phyloP scores from a whole-genome alignment of 1,284 basidiomycete species.

The Ganoderma lucidum region DNA sequence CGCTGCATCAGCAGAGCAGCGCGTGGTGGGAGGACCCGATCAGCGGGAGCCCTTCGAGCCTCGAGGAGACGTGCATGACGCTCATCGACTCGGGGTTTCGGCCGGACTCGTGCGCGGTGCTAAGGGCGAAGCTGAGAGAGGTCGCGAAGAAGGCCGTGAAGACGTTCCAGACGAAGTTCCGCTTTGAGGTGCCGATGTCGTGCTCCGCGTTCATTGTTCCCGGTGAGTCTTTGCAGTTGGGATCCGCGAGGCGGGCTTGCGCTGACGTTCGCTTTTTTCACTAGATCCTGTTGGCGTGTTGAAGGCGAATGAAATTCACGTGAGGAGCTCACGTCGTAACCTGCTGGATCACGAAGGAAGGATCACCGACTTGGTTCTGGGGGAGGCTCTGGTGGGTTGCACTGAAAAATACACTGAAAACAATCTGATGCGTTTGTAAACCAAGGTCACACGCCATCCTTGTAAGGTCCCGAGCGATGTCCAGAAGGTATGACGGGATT shows the following conservation, averaged over 20 bases:
- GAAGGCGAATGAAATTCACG: conserved; percentile 47
- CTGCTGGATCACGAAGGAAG: conserved; percentile 40
- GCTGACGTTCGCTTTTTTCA: neutral
- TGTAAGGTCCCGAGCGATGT: conserved; percentile 56
- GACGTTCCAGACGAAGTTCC: conserved; percentile 35
- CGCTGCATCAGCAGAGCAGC: conserved; percentile 29
- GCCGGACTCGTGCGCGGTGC: conserved; percentile 43
- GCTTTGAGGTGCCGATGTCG: conserved; percentile 45
- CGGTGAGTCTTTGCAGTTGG: conserved; percentile 37
- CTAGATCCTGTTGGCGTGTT: conserved; percentile 49
- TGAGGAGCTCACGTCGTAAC: conserved; percentile 43
- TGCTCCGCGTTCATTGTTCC: conserved; percentile 52
- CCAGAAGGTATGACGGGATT: conserved; percentile 45
- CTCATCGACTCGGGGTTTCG: conserved; percentile 50
- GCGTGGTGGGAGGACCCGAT: conserved; percentile 49
- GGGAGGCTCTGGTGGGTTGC: conserved; percentile 48
- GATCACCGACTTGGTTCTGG: conserved; percentile 45
- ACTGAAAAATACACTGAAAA: neutral
- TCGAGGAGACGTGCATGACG: conserved; percentile 49
- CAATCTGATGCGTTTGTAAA: neutral
- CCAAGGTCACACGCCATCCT: conserved; percentile 51
- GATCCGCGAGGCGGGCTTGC: neutral
- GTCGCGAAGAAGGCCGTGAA: conserved; percentile 44
- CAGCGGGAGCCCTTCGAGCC: conserved; percentile 49
- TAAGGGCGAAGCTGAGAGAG: conserved; percentile 46